Percentiles rank a stretch among this genome's conserved stretches.
These are phyloP conservation scores for Effrenium voratum DNA, from an alignment of 73 alveolate species.

Conservation along the genomic window DNA sequence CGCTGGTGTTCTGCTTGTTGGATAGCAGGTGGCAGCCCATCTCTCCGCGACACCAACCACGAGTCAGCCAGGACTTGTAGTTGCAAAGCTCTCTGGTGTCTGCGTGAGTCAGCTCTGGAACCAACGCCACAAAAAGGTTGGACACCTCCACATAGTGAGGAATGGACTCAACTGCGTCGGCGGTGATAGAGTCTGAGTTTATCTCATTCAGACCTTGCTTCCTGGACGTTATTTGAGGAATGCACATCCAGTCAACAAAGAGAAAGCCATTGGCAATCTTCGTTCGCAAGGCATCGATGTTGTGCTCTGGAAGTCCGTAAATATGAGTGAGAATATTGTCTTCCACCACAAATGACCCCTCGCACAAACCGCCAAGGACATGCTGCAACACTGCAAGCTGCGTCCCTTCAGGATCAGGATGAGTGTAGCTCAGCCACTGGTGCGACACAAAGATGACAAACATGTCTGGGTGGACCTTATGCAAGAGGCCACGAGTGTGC, in stretches of 20 bases:
- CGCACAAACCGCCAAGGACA: neutral
- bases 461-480: neutral
- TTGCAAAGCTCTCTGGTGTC: constrained; percentile 23
- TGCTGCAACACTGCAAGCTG: constrained; percentile 30
- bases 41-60: constrained; percentile 46
- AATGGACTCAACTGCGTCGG: constrained; percentile 9
- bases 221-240: neutral
- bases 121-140: constrained; percentile 29
- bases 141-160: constrained; percentile 43
- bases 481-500: neutral
- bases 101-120: neutral
- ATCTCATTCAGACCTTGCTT: neutral
- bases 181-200: neutral
- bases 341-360: neutral
- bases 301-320: neutral
- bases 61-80: constrained; percentile 28
- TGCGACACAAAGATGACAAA: constrained; percentile 30
- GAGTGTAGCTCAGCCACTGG: neutral
- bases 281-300: neutral
- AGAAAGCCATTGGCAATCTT: neutral
- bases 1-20: neutral
- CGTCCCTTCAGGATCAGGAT: constrained; percentile 16
- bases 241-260: constrained; percentile 45
- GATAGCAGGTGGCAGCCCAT: constrained; percentile 33
- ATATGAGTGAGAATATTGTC: neutral